Conservation (phyloP, 2,329 filamentous ascomycete genomes). For the Cercospora sojina region DNA sequence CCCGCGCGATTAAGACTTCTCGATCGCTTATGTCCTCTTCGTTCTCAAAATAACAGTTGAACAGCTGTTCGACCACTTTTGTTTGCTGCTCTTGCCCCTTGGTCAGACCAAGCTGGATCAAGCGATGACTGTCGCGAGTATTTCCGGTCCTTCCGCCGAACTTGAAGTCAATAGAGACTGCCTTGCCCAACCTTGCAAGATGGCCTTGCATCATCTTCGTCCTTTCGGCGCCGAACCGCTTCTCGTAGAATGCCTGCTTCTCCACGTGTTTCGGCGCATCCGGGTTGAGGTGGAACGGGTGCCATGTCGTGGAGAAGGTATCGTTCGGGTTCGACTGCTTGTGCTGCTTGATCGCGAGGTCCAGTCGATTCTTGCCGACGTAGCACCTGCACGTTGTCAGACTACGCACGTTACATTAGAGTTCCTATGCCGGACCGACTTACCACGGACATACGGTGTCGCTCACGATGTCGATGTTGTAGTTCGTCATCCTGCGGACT, state of each 20-base stretch:
- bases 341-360: constrained; percentile 65
- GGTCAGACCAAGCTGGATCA: constrained; percentile 67
- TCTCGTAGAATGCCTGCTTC: constrained; percentile 58
- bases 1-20: constrained; percentile 43
- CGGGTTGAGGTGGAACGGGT: constrained; percentile 78
- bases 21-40: constrained; percentile 49
- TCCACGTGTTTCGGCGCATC: constrained; percentile 54
- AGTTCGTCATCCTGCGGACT: constrained; percentile 62
- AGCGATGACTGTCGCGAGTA: constrained; percentile 74
- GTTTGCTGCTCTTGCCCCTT: constrained; percentile 58
- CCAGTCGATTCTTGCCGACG: constrained; percentile 73
- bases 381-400: constrained; percentile 54
- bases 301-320: constrained; percentile 72
- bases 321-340: constrained; percentile 60
- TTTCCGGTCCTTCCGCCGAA: constrained; percentile 71
- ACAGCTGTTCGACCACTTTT: constrained; percentile 61
- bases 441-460: constrained; percentile 74
- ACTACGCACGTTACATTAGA: not conserved
- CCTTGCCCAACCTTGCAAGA: constrained; percentile 57
- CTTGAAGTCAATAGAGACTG: constrained; percentile 71
- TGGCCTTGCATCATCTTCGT: constrained; percentile 57
- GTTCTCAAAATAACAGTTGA: constrained; percentile 56
- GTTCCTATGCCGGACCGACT: not conserved
- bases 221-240: constrained; percentile 65
- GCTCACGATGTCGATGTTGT: constrained; percentile 74